Conservation (phyloP, 768 basidiomycete species). For the Mycena latifolia region DNA sequence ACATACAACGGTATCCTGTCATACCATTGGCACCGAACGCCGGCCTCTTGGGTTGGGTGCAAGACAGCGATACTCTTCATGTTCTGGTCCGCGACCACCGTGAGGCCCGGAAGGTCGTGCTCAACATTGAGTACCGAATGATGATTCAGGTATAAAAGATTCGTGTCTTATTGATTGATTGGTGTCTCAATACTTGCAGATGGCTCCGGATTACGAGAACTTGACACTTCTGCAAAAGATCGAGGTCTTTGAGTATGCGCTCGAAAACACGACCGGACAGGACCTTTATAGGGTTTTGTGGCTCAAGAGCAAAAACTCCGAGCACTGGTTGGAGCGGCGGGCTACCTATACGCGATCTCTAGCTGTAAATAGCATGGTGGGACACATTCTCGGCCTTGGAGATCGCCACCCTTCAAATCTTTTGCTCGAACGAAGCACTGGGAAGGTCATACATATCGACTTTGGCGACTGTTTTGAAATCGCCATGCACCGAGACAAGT, state of each 20-base stretch:
- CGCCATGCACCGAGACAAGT: slow-evolving; percentile 98
- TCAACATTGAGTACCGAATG: slow-evolving; percentile 98
- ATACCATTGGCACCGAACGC: slow-evolving; percentile 97
- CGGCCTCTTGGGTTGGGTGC: slow-evolving; percentile 95
- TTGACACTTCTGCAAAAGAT: slow-evolving; percentile 96
- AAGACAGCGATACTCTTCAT: slow-evolving; percentile 95
- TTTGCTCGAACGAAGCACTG: slow-evolving; percentile 90
- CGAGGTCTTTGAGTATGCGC: slow-evolving; percentile 98
- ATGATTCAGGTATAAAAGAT: slow-evolving; percentile 86
- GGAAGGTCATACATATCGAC: slow-evolving; percentile 97
- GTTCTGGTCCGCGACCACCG: slow-evolving; percentile 97
- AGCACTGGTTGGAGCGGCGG: slow-evolving; percentile 97
- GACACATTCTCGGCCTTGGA: slow-evolving; percentile 97
- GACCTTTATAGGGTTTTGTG: slow-evolving; percentile 97
- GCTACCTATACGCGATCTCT: slow-evolving; percentile 96
- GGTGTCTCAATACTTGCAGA: slow-evolving; percentile 61
- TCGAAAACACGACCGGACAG: slow-evolving; percentile 98
- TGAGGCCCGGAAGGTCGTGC: slow-evolving; percentile 94
- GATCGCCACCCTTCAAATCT: slow-evolving; percentile 98
- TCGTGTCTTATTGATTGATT: background rate
- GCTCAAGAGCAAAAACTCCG: slow-evolving; percentile 95
- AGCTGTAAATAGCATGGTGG: slow-evolving; percentile 98
- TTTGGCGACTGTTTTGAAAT: slow-evolving; percentile 99
- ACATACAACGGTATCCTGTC: slow-evolving; percentile 93
- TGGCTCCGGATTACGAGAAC: slow-evolving; percentile 99